Conservation (phyloP, 805 yeast genomes). For the Candida glaebosa region DNA sequence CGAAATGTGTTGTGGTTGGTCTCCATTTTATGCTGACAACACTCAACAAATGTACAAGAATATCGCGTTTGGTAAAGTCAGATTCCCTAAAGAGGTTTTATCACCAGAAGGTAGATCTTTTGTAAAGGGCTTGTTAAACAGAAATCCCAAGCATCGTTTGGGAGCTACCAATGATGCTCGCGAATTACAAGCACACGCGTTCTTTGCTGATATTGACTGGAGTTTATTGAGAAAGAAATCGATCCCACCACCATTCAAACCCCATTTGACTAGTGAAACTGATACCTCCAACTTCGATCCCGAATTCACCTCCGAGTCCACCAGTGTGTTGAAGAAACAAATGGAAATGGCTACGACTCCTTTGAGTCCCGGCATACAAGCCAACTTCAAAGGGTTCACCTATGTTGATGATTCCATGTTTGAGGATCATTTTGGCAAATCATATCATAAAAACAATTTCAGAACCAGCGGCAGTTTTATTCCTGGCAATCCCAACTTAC, state of each 20-base stretch:
- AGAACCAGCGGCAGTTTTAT: conserved; percentile 65
- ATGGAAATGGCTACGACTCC: conserved; percentile 72
- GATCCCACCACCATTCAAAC: conserved; percentile 95
- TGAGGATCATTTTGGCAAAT: conserved; percentile 71
- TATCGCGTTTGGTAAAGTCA: conserved; percentile 96
- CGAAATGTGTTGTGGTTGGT: conserved; percentile 99
- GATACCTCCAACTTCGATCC: conserved; percentile 98
- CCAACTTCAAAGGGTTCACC: conserved; percentile 94
- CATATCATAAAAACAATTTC: conserved; percentile 36
- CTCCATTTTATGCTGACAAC: conserved; percentile 96
- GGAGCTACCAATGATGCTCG: conserved; percentile 92
- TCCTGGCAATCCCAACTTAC: conserved; percentile 74
- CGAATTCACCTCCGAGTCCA: conserved; percentile 89
- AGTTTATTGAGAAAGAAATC: conserved; percentile 68
- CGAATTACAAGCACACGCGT: conserved; percentile 88
- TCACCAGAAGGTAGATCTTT: conserved; percentile 92
- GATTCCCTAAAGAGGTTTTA: conserved; percentile 94
- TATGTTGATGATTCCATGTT: conserved; percentile 91
- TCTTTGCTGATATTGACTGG: conserved; percentile 93
- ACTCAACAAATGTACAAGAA: conserved; percentile 99
- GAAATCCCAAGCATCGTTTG: conserved; percentile 93
- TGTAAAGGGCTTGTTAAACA: conserved; percentile 89
- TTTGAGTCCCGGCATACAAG: conserved; percentile 90
- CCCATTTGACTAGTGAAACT: conserved; percentile 84
- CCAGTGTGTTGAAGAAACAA: conserved; percentile 72